These are phyloP conservation scores for Ophiognomonia clavigignenti-juglandacearum DNA, from an alignment of 2,329 filamentous ascomycete genomes.

Conservation along the genomic window DNA sequence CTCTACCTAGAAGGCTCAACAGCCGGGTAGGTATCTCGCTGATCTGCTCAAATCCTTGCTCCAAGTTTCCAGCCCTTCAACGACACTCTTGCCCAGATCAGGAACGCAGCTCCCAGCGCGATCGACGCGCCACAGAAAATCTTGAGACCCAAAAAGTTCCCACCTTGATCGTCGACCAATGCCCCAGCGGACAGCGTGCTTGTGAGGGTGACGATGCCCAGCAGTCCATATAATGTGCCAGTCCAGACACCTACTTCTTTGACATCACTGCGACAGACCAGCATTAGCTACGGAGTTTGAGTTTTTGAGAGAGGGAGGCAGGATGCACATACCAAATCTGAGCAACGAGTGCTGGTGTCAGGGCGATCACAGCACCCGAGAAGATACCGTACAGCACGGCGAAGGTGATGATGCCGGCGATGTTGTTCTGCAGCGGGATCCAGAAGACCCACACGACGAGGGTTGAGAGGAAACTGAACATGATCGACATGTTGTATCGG, in stretches of 20 bases:
- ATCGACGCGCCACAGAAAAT: constrained; percentile 12
- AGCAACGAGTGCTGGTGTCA: constrained; percentile 21
- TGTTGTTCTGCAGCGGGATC: constrained; percentile 19
- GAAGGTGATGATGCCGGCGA: constrained; percentile 19
- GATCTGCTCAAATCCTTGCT: not conserved
- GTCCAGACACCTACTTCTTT: constrained; percentile 46
- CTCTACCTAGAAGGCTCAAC: too few species aligned
- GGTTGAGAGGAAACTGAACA: constrained; percentile 34
- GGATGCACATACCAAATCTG: constrained; percentile 34
- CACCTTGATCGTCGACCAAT: constrained; percentile 6
- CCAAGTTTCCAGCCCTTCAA: not conserved
- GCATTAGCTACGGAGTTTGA: not conserved
- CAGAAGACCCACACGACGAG: constrained; percentile 27
- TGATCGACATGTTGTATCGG: constrained; percentile 26
- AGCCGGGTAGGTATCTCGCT: too few species aligned
- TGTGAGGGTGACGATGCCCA: constrained; percentile 52
- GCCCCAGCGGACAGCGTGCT: constrained; percentile 53
- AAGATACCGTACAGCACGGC: constrained; percentile 23
- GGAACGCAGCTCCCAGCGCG: not conserved
- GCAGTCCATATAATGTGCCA: constrained; percentile 42
- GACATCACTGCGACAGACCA: constrained; percentile 30
- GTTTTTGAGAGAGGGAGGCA: not conserved
- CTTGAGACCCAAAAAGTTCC: constrained; percentile 12
- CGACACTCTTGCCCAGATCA: not conserved
- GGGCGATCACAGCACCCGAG: constrained; percentile 23